A percentile compares a stretch with the other conserved stretches of the same genome.
Conservation (phyloP, 2,329 filamentous ascomycete species). For the Diplodia intermedia region DNA sequence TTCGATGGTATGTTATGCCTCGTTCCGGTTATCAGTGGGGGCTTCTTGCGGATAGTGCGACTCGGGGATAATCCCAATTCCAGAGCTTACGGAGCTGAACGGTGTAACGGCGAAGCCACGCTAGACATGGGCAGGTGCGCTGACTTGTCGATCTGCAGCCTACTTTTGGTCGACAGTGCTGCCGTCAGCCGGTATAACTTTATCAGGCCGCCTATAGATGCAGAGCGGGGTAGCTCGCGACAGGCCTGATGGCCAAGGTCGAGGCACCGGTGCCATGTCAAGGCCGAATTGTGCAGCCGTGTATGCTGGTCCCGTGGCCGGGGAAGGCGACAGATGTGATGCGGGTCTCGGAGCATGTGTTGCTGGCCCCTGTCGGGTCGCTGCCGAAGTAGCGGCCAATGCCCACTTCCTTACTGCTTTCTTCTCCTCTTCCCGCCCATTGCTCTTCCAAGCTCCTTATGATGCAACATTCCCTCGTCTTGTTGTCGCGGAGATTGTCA, state of each 20-base stretch:
- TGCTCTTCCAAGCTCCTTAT: not conserved
- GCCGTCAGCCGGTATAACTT: not conserved
- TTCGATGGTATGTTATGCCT: not conserved
- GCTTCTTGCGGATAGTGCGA: not conserved
- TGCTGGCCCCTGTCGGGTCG: not conserved
- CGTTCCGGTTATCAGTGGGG: too few relatives aligned
- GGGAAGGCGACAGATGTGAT: not conserved
- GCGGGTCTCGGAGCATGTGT: not conserved
- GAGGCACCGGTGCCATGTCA: not conserved
- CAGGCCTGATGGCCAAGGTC: not conserved
- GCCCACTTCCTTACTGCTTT: not conserved
- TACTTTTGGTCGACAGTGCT: not conserved
- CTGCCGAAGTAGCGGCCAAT: constrained; percentile 10
- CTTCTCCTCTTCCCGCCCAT: not conserved
- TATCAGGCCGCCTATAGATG: not conserved
- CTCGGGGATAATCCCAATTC: not conserved
- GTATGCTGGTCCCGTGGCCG: not conserved
- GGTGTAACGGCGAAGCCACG: not conserved
- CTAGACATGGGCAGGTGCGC: not conserved
- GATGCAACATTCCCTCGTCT: not conserved
- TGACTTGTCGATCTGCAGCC: not conserved
- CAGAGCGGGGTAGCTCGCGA: not conserved
- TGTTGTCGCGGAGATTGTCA: not conserved
- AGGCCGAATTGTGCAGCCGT: not conserved
- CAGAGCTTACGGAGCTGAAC: not conserved